Percentiles rank a stretch among this genome's conserved stretches.
Evolutionary conservation across 1,284 basidiomycete species (phyloP).

Genomic region (Earliella scabrosa): DNA sequence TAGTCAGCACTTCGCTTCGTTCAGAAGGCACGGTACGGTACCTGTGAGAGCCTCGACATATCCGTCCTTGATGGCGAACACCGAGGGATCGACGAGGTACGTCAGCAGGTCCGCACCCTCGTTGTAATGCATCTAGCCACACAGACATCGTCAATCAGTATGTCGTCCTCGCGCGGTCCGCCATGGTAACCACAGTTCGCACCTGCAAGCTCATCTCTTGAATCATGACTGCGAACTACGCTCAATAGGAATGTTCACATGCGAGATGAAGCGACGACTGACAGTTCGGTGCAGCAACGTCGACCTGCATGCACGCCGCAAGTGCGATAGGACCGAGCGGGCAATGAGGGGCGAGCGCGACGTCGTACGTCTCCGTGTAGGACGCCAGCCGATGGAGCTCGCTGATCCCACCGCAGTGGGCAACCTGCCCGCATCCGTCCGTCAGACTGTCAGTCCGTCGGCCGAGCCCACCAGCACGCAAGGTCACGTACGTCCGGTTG

Average conservation of each 20-base stretch:
- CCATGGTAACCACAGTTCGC: slow-evolving; percentile 6
- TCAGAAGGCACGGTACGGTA: slow-evolving; percentile 24
- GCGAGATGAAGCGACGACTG: slow-evolving; percentile 24
- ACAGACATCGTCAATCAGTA: too few species aligned
- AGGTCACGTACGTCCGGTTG: slow-evolving; percentile 74
- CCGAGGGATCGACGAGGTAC: slow-evolving; percentile 57
- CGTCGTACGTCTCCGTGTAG: slow-evolving; percentile 72
- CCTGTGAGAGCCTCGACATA: slow-evolving; percentile 59
- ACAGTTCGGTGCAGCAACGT: slow-evolving; percentile 59
- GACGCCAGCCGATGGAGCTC: slow-evolving; percentile 72
- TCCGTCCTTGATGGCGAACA: slow-evolving; percentile 68
- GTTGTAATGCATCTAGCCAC: slow-evolving; percentile 73
- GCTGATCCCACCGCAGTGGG: slow-evolving; percentile 76
- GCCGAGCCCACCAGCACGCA: too few species aligned
- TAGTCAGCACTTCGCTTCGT: not conserved
- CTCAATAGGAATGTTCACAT: not conserved
- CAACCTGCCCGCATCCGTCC: slow-evolving; percentile 49
- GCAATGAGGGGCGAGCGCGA: slow-evolving; percentile 66
- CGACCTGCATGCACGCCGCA: slow-evolving; percentile 70
- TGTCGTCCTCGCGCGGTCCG: too few species aligned
- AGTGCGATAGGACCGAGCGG: slow-evolving; percentile 75
- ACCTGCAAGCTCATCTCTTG: slow-evolving; percentile 74
- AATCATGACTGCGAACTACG: slow-evolving; percentile 49
- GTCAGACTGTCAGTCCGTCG: too few species aligned
- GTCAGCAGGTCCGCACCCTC: slow-evolving; percentile 72